Conservation (phyloP, 805 yeast genomes). For the Suhomyces kilbournensis region DNA sequence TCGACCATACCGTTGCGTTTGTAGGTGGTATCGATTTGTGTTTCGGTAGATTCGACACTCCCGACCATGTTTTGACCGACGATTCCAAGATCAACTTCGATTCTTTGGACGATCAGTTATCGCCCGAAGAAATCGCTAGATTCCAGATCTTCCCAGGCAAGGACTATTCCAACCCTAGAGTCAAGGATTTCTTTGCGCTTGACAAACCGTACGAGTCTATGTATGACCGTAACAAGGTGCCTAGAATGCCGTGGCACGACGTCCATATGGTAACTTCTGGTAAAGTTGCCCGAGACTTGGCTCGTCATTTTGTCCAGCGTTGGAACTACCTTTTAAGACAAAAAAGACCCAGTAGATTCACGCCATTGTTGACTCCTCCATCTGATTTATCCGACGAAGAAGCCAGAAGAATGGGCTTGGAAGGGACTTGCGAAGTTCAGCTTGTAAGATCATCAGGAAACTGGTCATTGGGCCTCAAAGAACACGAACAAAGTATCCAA, state of each 20-base stretch:
- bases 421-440: slow-evolving; percentile 91
- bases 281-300: slow-evolving; percentile 86
- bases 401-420: slow-evolving; percentile 53
- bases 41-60: slow-evolving; percentile 94
- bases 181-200: slow-evolving; percentile 76
- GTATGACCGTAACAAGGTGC: slow-evolving; percentile 77
- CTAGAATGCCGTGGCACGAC: slow-evolving; percentile 99
- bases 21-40: slow-evolving; percentile 96
- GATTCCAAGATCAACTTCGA: slow-evolving; percentile 47
- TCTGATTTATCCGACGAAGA: slow-evolving; percentile 79
- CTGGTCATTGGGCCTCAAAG: slow-evolving; percentile 90
- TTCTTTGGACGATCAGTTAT: slow-evolving; percentile 27
- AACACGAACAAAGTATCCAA: slow-evolving; percentile 86
- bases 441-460: slow-evolving; percentile 81
- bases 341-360: slow-evolving; percentile 89
- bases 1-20: slow-evolving; percentile 87
- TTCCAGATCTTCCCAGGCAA: slow-evolving; percentile 89
- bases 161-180: slow-evolving; percentile 95
- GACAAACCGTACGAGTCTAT: slow-evolving; percentile 87
- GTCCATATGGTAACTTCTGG: slow-evolving; percentile 95
- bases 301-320: slow-evolving; percentile 94
- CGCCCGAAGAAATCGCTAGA: slow-evolving; percentile 42
- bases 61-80: slow-evolving; percentile 88
- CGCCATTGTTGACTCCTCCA: slow-evolving; percentile 91
- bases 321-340: slow-evolving; percentile 94